Evolutionary conservation across 768 basidiomycete genomes (phyloP).

Genomic region (Chalciporus sphaerocephalus): DNA sequence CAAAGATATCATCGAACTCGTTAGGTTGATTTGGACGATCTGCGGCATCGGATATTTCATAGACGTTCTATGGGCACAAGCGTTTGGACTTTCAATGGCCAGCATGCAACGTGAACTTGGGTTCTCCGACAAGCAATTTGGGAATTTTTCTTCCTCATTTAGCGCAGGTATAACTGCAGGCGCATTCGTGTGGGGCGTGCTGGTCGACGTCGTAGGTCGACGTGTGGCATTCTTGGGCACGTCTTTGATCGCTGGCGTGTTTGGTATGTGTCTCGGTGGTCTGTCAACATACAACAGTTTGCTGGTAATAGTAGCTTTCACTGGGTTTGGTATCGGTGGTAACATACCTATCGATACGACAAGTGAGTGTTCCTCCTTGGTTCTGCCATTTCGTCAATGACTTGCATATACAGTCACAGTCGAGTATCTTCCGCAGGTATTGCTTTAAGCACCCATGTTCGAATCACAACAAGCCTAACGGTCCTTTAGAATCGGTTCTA

Average conservation of each 20-base stretch:
- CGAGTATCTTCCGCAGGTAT: slow-evolving; percentile 16
- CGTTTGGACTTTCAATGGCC: not conserved
- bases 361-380: not conserved
- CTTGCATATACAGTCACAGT: slow-evolving; percentile 1
- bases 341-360: slow-evolving; percentile 16
- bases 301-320: slow-evolving; percentile 6
- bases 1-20: not conserved
- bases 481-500: slow-evolving; percentile 10
- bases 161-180: slow-evolving; percentile 3
- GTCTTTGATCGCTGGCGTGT: slow-evolving; percentile 10
- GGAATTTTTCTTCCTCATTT: slow-evolving; percentile 1
- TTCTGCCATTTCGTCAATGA: not conserved
- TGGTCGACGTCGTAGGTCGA: slow-evolving; percentile 18
- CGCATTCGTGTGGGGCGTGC: slow-evolving; percentile 10
- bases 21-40: slow-evolving; percentile 15
- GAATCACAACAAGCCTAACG: not conserved
- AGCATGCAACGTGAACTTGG: slow-evolving; percentile 15
- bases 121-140: slow-evolving; percentile 15
- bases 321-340: slow-evolving; percentile 13
- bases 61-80: slow-evolving; percentile 9
- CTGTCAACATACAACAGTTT: slow-evolving; percentile 11
- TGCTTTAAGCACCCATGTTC: no score
- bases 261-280: slow-evolving; percentile 11
- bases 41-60: slow-evolving; percentile 11
- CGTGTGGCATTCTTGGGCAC: slow-evolving; percentile 15